A percentile compares a stretch with the other conserved stretches of the same genome.
phyloP scores from a whole-genome alignment of 495 filamentous ascomycete species.

The Margaritispora aquatica region DNA sequence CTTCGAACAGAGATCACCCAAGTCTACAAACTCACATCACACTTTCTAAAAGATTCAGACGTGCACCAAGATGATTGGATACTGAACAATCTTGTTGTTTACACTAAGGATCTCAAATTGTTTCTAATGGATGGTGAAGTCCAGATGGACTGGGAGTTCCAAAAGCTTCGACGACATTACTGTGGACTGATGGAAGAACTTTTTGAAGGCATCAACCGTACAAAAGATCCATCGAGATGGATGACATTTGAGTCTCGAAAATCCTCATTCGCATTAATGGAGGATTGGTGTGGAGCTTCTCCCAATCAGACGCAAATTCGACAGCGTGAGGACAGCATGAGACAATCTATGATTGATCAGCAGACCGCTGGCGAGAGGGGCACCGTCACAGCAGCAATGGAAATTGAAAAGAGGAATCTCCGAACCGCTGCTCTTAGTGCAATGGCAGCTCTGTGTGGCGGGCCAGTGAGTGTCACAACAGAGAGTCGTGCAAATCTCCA shows the following conservation, averaged over 20 bases:
- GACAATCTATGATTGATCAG: constrained; percentile 66
- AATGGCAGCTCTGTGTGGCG: constrained; percentile 92
- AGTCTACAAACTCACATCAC: constrained; percentile 89
- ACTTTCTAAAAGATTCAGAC: constrained; percentile 73
- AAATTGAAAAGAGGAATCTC: constrained; percentile 91
- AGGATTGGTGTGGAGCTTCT: constrained; percentile 98
- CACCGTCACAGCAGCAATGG: constrained; percentile 79
- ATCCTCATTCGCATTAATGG: constrained; percentile 92
- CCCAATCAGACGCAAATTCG: constrained; percentile 81
- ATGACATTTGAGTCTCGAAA: constrained; percentile 94
- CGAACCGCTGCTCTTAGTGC: constrained; percentile 86
- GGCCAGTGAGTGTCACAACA: constrained; percentile 81
- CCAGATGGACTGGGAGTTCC: constrained; percentile 95
- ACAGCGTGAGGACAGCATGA: constrained; percentile 81
- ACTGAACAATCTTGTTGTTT: constrained; percentile 79
- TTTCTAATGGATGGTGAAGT: constrained; percentile 91
- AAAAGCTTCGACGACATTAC: constrained; percentile 84
- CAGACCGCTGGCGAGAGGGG: constrained; percentile 59
- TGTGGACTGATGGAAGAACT: constrained; percentile 90
- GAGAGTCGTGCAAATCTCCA: constrained; percentile 76
- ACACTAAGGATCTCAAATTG: constrained; percentile 85
- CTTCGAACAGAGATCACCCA: constrained; percentile 92
- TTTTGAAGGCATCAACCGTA: constrained; percentile 85
- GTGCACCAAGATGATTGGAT: constrained; percentile 91
- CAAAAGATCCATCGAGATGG: constrained; percentile 80